phyloP scores from a whole-genome alignment of 495 filamentous ascomycete genomes.

The Rusavskia elegans region DNA sequence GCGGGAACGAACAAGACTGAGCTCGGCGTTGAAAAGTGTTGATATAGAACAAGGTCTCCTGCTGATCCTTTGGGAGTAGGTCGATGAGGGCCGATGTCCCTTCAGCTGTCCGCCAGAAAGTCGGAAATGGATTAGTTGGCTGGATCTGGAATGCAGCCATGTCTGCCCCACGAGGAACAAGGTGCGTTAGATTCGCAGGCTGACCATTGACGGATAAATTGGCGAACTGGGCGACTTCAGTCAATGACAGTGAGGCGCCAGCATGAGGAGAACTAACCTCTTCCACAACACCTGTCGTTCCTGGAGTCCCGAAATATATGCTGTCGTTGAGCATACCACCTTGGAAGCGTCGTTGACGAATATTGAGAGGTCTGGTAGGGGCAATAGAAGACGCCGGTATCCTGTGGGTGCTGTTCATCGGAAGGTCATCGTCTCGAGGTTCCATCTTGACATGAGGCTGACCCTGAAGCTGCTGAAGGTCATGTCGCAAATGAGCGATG shows the following conservation, averaged over 20 bases:
- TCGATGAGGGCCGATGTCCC: constrained; percentile 18
- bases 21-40: constrained; percentile 26
- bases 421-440: constrained; percentile 8
- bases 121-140: constrained; percentile 21
- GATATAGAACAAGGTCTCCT: constrained; percentile 22
- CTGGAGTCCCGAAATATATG: constrained; percentile 27
- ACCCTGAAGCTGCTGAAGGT: constrained; percentile 11
- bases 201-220: constrained; percentile 14
- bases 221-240: constrained; percentile 19
- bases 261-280: constrained; percentile 18
- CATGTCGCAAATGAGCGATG: constrained; percentile 12
- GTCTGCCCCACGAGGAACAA: constrained; percentile 20
- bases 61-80: constrained; percentile 17
- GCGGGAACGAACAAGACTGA: constrained; percentile 26
- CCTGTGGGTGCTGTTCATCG: constrained; percentile 3
- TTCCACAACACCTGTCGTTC: constrained; percentile 23
- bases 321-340: constrained; percentile 21
- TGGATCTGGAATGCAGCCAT: constrained; percentile 19
- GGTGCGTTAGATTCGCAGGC: constrained; percentile 14
- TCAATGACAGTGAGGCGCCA: not conserved
- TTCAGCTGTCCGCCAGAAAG: constrained; percentile 17
- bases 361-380: not conserved
- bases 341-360: constrained; percentile 19
- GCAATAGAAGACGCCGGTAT: constrained; percentile 7
- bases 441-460: constrained; percentile 12